Evolutionary conservation across 1,284 basidiomycete genomes (phyloP).

Genomic region (Tetrapyrgos nigripes): DNA sequence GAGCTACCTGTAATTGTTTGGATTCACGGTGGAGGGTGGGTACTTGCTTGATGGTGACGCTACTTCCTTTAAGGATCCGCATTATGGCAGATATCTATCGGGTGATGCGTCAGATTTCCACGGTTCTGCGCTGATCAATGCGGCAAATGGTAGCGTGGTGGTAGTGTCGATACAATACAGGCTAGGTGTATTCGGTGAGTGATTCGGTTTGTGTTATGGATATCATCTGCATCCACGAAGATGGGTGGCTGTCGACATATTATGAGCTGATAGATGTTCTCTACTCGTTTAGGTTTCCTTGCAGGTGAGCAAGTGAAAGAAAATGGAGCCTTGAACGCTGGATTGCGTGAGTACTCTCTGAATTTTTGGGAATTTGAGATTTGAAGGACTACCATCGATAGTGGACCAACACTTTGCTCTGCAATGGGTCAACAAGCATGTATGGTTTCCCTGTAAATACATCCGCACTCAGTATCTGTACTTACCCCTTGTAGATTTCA

Average conservation of each 20-base stretch:
- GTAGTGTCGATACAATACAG: slow-evolving; percentile 30
- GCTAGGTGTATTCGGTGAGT: slow-evolving; percentile 41
- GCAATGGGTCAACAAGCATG: slow-evolving; percentile 35
- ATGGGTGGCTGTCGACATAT: neutral
- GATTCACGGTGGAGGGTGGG: slow-evolving; percentile 31
- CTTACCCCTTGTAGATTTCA: slow-evolving; percentile 22
- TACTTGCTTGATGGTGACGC: neutral
- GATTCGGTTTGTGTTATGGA: neutral
- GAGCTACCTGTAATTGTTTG: slow-evolving; percentile 26
- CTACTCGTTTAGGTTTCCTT: slow-evolving; percentile 28
- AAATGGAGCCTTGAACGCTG: slow-evolving; percentile 31
- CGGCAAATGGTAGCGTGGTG: slow-evolving; percentile 21
- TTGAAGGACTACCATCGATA: neutral
- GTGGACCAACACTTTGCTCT: slow-evolving; percentile 33
- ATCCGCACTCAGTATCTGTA: neutral
- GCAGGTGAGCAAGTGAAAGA: slow-evolving; percentile 28
- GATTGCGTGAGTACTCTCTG: slow-evolving; percentile 25
- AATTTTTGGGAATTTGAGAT: neutral
- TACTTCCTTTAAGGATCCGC: too few relatives aligned
- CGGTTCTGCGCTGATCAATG: slow-evolving; percentile 31
- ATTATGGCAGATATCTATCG: neutral
- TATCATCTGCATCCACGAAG: too few relatives aligned
- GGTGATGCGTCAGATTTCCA: slow-evolving; percentile 13
- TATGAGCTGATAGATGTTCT: neutral
- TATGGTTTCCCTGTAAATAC: slow-evolving; percentile 17